phyloP scores from a whole-genome alignment of 306 rosid genomes.

The Myrica gale region DNA sequence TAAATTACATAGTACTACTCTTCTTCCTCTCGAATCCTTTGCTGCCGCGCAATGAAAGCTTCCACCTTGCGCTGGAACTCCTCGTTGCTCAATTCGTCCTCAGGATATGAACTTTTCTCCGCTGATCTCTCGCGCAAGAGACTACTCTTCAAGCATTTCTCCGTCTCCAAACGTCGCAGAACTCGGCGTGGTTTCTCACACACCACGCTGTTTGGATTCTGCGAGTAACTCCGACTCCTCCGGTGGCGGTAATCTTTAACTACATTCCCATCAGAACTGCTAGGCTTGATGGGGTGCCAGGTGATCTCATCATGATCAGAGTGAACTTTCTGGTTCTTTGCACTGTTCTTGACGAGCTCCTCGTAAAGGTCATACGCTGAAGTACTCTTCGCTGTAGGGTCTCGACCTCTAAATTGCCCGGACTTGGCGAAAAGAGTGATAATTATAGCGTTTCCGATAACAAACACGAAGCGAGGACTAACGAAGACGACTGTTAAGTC shows the following conservation, averaged over 20 bases:
- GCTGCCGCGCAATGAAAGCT: conserved; percentile 80
- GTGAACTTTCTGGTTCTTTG: conserved; percentile 28
- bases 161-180: neutral
- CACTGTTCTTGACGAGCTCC: conserved; percentile 41
- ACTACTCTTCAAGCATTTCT: neutral
- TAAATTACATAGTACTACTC: conserved; percentile 11
- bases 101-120: conserved; percentile 29
- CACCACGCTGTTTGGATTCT: conserved; percentile 10
- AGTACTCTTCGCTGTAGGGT: conserved; percentile 19
- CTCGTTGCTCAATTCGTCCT: conserved; percentile 68
- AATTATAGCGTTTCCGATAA: conserved; percentile 68
- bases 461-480: conserved; percentile 64
- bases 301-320: conserved; percentile 5
- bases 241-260: conserved; percentile 38
- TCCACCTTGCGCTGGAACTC: conserved; percentile 77
- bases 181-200: neutral
- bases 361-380: conserved; percentile 45
- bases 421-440: conserved; percentile 67
- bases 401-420: conserved; percentile 45
- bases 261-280: neutral
- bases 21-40: conserved; percentile 65
- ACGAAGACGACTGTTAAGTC: conserved; percentile 43
- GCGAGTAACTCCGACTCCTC: conserved; percentile 43
- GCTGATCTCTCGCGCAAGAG: neutral
- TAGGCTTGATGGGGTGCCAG: conserved; percentile 4